A percentile compares a stretch with the other conserved stretches of the same genome.
Evolutionary conservation across 345 rosid genomes (phyloP).

Genomic region (Salix arbutifolia): DNA sequence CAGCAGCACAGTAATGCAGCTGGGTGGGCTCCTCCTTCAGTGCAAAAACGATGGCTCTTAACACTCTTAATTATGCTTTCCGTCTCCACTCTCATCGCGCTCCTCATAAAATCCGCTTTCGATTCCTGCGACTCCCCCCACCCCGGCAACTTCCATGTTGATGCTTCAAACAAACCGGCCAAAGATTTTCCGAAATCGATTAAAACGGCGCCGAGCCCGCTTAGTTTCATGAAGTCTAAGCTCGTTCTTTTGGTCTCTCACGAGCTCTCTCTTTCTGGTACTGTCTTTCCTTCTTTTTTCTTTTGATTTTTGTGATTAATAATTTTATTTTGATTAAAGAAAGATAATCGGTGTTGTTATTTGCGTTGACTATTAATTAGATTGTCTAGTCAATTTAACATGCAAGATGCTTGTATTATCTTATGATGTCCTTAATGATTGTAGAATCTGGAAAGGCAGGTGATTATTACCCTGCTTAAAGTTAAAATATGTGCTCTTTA

Average conservation of each 20-base stretch:
- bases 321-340: neutral
- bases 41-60: slow-evolving; percentile 39
- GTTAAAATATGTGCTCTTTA: too few species aligned
- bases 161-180: neutral
- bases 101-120: slow-evolving; percentile 35
- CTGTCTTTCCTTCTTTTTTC: neutral
- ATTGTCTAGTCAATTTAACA: neutral
- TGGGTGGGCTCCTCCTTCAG: slow-evolving; percentile 20
- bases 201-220: slow-evolving; percentile 29
- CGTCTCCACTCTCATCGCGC: slow-evolving; percentile 30
- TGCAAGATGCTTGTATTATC: neutral
- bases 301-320: neutral
- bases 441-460: neutral
- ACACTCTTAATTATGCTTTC: slow-evolving; percentile 41
- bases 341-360: neutral
- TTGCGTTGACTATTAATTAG: neutral
- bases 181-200: neutral
- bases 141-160: neutral
- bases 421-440: neutral
- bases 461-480: neutral
- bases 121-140: slow-evolving; percentile 34
- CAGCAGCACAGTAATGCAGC: slow-evolving; percentile 10
- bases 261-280: slow-evolving; percentile 47
- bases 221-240: slow-evolving; percentile 48
- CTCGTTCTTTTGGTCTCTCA: slow-evolving; percentile 43